Base-by-base conservation (phyloP, 2,329 filamentous ascomycete species). In the Arthrocladium fulminans region DNA sequence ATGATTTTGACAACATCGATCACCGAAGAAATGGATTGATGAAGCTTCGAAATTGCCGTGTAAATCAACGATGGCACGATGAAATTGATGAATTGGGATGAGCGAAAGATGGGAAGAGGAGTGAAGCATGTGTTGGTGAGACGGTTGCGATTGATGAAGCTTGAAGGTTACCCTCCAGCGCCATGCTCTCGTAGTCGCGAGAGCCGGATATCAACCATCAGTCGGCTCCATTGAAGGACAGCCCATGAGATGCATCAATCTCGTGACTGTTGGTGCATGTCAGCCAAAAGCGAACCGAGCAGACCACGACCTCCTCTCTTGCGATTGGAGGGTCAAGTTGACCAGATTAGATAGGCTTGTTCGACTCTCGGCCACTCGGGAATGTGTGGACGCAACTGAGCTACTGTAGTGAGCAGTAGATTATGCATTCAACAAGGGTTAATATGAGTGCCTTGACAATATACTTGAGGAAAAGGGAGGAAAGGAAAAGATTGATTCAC, bases 31-130 rank as follows among this genome's bases (percentile, higher is more conserved):
- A 22, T 19, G 37, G 54, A 55, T 55, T 23, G 51, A 57, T 57
- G 54, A 57, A 57, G 54, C 54, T 57, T 57, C 54, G 54, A 57
- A 49, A 54, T 43, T 55, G 54, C 54, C 54, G 39, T 27, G 24
- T 2, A 44, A 40, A 20, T 15, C 19, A 24, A 15, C 17, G 19
- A 39, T 15, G 15, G 19, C 19, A 25, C 2, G 22, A 19, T 3
- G 3, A 20, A 29, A 7, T 40, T 34, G 20, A 27, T 22, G 32
- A 29, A 23, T n/a, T 48, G 7, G 19, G 35, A 6, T 13, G 6
- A n/a, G 32, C 7, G 17, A 20, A 37, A 19, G 22, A 40, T 38
- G 30, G 10, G 12, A 22, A 23, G 22, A 41, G 15, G 20, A 24
- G 20, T 8, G n/a, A 15, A 25, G 13, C n/a, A 39, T 25, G 13